phyloP scores from a whole-genome alignment of 345 rosid species.

The Melaleuca quinquenervia region DNA sequence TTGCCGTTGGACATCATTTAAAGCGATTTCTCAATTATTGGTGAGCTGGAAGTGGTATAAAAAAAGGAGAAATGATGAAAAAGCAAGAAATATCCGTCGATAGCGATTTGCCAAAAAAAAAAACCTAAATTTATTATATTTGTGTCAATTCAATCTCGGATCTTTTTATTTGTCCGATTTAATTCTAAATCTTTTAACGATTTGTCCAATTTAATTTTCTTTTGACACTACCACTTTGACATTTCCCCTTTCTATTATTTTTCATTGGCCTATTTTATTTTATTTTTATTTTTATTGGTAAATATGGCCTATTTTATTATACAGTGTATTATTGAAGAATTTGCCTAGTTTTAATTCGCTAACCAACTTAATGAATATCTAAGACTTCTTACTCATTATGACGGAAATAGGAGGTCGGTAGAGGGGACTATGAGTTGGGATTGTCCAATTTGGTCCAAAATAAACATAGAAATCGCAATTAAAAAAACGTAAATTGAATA shows the following conservation, averaged over 20 bases:
- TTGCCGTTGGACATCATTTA: neutral
- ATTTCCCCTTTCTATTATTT: neutral
- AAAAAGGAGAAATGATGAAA: neutral
- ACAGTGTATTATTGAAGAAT: neutral
- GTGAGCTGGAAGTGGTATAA: neutral
- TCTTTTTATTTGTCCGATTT: no score
- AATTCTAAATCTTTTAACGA: no score
- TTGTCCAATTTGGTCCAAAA: neutral
- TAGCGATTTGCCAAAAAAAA: no score
- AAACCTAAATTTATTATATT: no score
- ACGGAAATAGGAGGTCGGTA: neutral
- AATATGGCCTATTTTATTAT: no score
- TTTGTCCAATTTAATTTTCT: no score
- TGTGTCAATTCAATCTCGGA: no score
- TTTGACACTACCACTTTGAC: neutral
- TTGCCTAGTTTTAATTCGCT: neutral
- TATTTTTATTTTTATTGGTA: no score
- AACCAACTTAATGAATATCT: neutral
- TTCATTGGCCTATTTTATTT: neutral
- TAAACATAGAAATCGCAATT: neutral
- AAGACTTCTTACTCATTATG: neutral
- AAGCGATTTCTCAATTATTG: neutral
- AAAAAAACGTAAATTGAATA: neutral
- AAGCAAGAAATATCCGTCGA: neutral
- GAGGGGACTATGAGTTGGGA: neutral